phyloP scores from a whole-genome alignment of 2,329 filamentous ascomycete genomes.

The Alternaria sp. region DNA sequence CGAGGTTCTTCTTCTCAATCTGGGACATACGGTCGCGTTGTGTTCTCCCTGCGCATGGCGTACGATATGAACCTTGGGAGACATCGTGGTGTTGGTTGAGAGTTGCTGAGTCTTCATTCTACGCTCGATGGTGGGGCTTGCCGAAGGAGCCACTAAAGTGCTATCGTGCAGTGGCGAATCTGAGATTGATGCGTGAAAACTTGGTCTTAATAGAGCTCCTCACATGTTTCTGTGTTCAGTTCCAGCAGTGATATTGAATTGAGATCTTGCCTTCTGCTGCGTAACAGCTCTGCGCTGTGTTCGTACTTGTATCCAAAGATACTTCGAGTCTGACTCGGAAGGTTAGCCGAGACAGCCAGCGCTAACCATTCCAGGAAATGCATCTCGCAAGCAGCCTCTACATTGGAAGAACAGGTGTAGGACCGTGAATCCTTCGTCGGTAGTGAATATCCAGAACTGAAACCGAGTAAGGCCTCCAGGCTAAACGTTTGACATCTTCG shows the following conservation, averaged over 20 bases:
- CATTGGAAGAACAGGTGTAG: not conserved
- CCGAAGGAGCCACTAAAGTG: conserved; percentile 9
- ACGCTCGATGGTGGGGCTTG: conserved; percentile 10
- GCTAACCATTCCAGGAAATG: not conserved
- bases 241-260: not conserved
- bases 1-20: not conserved
- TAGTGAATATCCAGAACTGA: not conserved
- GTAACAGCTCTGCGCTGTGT: not conserved
- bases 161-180: not conserved
- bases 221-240: not conserved
- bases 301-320: not conserved
- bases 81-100: conserved; percentile 23
- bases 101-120: conserved; percentile 7
- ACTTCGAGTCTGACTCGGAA: not conserved
- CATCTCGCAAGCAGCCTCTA: not conserved
- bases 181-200: not conserved
- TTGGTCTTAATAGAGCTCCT: not conserved
- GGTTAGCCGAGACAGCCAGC: conserved; percentile 1
- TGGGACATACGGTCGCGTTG: conserved; percentile 59
- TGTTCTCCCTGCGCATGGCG: conserved; percentile 79
- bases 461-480: not conserved
- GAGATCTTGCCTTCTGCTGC: not conserved
- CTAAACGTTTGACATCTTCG: not conserved
- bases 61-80: conserved; percentile 57
- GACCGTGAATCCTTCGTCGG: not conserved